Base-by-base conservation (phyloP, 2,329 filamentous ascomycete species). In the Talaromyces sp. region DNA sequence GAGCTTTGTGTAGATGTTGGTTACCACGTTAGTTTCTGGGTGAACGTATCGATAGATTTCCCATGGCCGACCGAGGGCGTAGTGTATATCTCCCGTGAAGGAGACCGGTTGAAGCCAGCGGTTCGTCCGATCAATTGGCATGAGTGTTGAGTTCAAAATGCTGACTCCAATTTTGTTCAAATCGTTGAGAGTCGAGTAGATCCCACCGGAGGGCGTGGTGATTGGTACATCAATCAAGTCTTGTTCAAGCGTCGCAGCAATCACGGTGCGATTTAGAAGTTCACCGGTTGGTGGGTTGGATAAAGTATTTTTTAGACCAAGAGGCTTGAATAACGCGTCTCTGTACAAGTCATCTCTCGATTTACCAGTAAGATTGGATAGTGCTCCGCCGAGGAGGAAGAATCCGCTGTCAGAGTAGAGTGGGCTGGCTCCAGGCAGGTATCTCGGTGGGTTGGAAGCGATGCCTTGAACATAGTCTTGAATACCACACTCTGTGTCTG, bases 341-440 rank as follows among this genome's bases (percentile, higher is more conserved):
- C 72, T 61, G 10, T 76, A 68, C 3, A 79, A 65, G 1, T 78
- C 65, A 1, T 67, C 63, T 16, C 77, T 75, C 0, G 72, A 57
- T 42, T 70, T 71, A 3, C 75, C 73, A 0, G 75, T 77, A 0
- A 77, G 70, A 5, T 70, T 71, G 53, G 81, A 76, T 0, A 83
- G 66, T 0, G 76, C 76, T 1, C 77, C 65, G 2, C 76, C 77
- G 17, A 78, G 60, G 3, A 66, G 51, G 7, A 58, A 54, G 39
- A 60, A 77, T 1, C 71, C 79, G 3, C 75, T 65, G 56, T 83
- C 82, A 24, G 79, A 78, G 62, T 84, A 84, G 2, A 73, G 67
- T 0, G 80, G 78, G 2, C 69, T 75, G 0, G 73, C 70, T 56
- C 76, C 79, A 0, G 80, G 74, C 0, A 66, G 61, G 46, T 77